Percentiles rank a stretch among this genome's conserved stretches.
Evolutionary conservation across 805 yeast species (phyloP).

Genomic region (Starmerella vitae): DNA sequence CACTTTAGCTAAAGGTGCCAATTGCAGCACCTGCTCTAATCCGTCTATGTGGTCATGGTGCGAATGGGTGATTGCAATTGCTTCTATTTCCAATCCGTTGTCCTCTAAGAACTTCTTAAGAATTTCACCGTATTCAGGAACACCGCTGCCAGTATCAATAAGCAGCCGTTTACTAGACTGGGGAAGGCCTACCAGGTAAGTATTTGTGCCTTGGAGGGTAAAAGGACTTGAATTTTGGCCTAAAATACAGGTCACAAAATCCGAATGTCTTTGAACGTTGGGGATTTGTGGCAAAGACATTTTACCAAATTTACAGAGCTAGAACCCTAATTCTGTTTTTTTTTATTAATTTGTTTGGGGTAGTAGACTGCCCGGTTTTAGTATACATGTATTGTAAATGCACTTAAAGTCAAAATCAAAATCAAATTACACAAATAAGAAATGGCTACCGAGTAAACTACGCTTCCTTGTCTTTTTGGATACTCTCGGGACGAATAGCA

Average conservation of each 20-base stretch:
- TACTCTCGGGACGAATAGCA: conserved; percentile 14
- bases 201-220: conserved; percentile 31
- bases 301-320: too few species aligned
- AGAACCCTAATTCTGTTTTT: too few species aligned
- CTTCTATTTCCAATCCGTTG: conserved; percentile 8
- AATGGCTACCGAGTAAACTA: too few species aligned
- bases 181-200: conserved; percentile 29
- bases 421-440: too few species aligned
- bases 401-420: too few species aligned
- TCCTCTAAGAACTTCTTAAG: conserved; percentile 20
- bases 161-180: conserved; percentile 21
- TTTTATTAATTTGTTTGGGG: too few species aligned
- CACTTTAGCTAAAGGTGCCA: conserved; percentile 11
- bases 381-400: too few species aligned
- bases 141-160: conserved; percentile 30
- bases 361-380: too few species aligned
- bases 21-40: conserved; percentile 15
- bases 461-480: conserved; percentile 3
- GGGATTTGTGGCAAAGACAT: conserved; percentile 14
- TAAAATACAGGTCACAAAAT: conserved; percentile 26
- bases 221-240: conserved; percentile 30
- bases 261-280: conserved; percentile 20
- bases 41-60: conserved; percentile 29
- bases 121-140: conserved; percentile 21
- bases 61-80: conserved; percentile 28